These are phyloP conservation scores for Lentinula guzmanii DNA, from an alignment of 768 basidiomycete species.

Conservation along the genomic window DNA sequence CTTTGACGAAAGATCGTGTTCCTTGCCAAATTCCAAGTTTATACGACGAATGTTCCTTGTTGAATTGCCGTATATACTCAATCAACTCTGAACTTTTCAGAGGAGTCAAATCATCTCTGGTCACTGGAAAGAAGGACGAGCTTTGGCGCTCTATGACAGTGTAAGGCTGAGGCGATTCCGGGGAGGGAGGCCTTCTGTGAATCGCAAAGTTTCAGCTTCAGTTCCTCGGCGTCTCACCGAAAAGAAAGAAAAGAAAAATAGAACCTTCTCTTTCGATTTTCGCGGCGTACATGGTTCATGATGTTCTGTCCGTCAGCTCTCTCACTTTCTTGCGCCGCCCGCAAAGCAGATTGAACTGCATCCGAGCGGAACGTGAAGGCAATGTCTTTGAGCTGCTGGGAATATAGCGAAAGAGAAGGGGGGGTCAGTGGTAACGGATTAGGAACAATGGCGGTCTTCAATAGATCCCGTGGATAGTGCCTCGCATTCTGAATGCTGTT, in stretches of 20 bases:
- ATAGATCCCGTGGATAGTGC: constrained; percentile 37
- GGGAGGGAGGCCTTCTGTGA: constrained; percentile 46
- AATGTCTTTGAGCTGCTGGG: constrained; percentile 42
- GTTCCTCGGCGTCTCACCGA: not conserved
- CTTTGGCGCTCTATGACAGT: constrained; percentile 33
- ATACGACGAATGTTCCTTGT: constrained; percentile 34
- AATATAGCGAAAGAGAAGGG: constrained; percentile 29
- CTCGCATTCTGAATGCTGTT: constrained; percentile 37
- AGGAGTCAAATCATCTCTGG: constrained; percentile 27
- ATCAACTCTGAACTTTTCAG: constrained; percentile 41
- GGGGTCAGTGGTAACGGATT: constrained; percentile 15
- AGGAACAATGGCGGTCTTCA: constrained; percentile 22
- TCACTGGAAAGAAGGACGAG: constrained; percentile 35
- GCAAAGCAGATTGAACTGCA: constrained; percentile 53
- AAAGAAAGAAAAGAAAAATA: constrained; percentile 13
- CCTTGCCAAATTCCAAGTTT: constrained; percentile 50
- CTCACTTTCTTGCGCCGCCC: constrained; percentile 49
- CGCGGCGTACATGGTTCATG: constrained; percentile 36
- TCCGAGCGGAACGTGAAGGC: constrained; percentile 42
- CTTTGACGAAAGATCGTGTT: constrained; percentile 16
- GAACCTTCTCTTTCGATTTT: constrained; percentile 54
- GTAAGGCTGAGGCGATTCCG: constrained; percentile 58
- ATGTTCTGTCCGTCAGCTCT: constrained; percentile 45
- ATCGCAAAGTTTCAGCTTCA: not conserved
- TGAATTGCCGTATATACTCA: constrained; percentile 55